phyloP scores from a whole-genome alignment of 1,284 basidiomycete species.

The Athelia sp. region DNA sequence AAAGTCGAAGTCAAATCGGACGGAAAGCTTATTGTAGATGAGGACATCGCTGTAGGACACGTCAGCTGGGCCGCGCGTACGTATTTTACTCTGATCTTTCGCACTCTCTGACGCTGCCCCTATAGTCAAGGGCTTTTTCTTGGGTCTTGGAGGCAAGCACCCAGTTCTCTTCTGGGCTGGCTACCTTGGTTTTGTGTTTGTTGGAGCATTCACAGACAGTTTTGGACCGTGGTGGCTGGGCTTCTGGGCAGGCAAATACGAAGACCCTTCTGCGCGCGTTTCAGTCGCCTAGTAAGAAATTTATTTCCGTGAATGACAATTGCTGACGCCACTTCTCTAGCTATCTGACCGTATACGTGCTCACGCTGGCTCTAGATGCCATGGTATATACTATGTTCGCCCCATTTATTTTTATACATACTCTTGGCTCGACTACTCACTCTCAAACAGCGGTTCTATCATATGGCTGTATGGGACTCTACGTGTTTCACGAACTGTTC shows the following conservation, averaged over 20 bases:
- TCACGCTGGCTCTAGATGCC: constrained; percentile 6
- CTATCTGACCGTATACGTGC: constrained; percentile 35
- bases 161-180: constrained; percentile 14
- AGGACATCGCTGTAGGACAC: constrained; percentile 56
- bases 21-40: constrained; percentile 65
- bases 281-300: constrained; percentile 33
- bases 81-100: constrained; percentile 5
- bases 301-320: neutral
- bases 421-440: too few species aligned
- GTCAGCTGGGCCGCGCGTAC: constrained; percentile 33
- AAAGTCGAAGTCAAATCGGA: constrained; percentile 32
- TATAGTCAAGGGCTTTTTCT: constrained; percentile 25
- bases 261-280: constrained; percentile 30
- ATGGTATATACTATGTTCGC: constrained; percentile 30
- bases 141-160: constrained; percentile 18
- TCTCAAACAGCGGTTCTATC: constrained; percentile 3
- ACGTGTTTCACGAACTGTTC: constrained; percentile 14
- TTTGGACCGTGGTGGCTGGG: constrained; percentile 55
- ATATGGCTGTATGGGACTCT: constrained; percentile 12
- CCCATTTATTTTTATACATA: too few species aligned
- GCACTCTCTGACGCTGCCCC: constrained; percentile 5
- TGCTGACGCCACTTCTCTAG: constrained; percentile 15
- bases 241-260: constrained; percentile 54
- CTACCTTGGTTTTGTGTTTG: constrained; percentile 21
- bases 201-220: constrained; percentile 22